phyloP scores from a whole-genome alignment of 805 yeast species.

The Phaffomyces opuntiae region DNA sequence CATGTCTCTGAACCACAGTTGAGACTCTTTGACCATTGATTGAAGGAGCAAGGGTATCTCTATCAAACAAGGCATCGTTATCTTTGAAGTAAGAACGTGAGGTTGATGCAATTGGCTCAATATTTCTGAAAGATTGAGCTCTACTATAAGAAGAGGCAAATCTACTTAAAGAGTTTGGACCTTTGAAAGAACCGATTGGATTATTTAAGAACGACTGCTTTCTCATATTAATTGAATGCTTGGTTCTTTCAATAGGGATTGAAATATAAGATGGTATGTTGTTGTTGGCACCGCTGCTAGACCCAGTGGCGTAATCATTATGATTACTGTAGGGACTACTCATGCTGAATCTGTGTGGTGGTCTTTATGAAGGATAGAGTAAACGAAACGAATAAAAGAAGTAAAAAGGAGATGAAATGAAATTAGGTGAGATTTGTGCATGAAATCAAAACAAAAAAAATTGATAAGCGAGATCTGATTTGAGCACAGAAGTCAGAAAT shows the following conservation, averaged over 20 bases:
- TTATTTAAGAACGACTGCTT: constrained; percentile 34
- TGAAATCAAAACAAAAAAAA: no score
- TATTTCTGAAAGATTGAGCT: constrained; percentile 66
- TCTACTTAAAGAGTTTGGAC: constrained; percentile 62
- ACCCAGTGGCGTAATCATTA: not conserved
- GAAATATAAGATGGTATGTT: constrained; percentile 8
- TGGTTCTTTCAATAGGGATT: constrained; percentile 17
- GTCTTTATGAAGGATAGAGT: no score
- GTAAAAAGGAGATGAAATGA: no score
- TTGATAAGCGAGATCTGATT: no score
- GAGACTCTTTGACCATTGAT: constrained; percentile 58
- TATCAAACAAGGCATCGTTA: constrained; percentile 63
- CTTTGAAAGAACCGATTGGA: constrained; percentile 53
- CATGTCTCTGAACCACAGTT: constrained; percentile 37
- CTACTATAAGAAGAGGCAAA: constrained; percentile 76
- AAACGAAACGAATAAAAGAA: no score
- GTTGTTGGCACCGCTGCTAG: not conserved
- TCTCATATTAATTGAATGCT: constrained; percentile 21
- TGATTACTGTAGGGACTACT: not conserved
- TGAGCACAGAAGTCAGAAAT: no score
- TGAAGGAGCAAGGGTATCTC: constrained; percentile 60
- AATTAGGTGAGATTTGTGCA: no score
- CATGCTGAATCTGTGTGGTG: not conserved
- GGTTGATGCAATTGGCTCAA: constrained; percentile 33
- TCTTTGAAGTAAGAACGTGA: constrained; percentile 58